Conservation (phyloP, 2,329 filamentous ascomycete genomes). For the Penicillium sp. region DNA sequence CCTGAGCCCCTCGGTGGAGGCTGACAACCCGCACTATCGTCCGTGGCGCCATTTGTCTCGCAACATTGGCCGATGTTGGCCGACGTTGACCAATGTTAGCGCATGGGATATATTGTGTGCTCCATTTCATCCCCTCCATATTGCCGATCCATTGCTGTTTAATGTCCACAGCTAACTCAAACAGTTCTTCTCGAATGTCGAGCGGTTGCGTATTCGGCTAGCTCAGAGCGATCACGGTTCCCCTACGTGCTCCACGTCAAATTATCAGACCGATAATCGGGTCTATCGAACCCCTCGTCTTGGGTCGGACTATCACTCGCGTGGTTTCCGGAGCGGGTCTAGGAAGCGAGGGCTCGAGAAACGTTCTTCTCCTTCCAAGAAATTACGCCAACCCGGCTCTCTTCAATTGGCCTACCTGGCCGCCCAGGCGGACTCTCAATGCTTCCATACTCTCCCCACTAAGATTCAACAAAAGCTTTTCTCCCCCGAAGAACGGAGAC, state of each 20-base stretch:
- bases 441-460: conserved; percentile 69
- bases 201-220: conserved; percentile 40
- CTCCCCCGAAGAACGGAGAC: conserved; percentile 67
- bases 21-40: conserved; percentile 13
- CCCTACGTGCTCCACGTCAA: conserved; percentile 17
- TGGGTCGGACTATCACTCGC: conserved; percentile 18
- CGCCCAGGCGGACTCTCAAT: conserved; percentile 61
- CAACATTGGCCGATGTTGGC: conserved; percentile 5
- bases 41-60: conserved; percentile 10
- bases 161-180: conserved; percentile 21
- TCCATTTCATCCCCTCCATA: conserved; percentile 14
- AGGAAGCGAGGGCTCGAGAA: conserved; percentile 20
- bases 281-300: conserved; percentile 18
- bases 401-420: conserved; percentile 40
- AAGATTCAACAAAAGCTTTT: conserved; percentile 71
- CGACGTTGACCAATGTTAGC: background rate
- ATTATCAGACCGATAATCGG: conserved; percentile 22
- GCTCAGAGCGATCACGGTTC: conserved; percentile 31
- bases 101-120: conserved; percentile 7
- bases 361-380: conserved; percentile 18
- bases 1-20: conserved; percentile 16
- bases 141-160: background rate
- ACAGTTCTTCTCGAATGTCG: conserved; percentile 45
- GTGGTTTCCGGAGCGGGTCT: conserved; percentile 16
- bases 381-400: conserved; percentile 39